phyloP scores from a whole-genome alignment of 495 filamentous ascomycete genomes.

The Penicillium verhagenii region DNA sequence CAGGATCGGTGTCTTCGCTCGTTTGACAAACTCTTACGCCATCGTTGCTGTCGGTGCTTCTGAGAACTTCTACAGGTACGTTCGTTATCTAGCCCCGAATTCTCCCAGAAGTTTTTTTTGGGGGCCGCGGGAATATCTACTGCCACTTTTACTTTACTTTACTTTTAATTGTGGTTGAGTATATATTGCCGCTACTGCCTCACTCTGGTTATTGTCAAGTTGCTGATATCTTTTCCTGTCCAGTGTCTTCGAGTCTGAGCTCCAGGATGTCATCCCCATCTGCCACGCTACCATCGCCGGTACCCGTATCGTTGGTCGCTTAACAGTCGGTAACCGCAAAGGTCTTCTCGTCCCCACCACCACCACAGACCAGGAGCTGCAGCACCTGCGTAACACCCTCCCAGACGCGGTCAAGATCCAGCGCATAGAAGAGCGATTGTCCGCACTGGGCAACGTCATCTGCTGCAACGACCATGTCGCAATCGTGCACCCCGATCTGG shows the following conservation, averaged over 20 bases:
- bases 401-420: constrained; percentile 89
- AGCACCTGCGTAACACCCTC: constrained; percentile 90
- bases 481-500: constrained; percentile 92
- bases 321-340: constrained; percentile 95
- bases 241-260: constrained; percentile 89
- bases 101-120: no score
- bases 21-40: constrained; percentile 93
- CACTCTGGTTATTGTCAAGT: no score
- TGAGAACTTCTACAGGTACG: constrained; percentile 93
- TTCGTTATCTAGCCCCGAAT: background rate
- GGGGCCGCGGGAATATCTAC: no score
- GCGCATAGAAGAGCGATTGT: constrained; percentile 95
- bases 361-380: constrained; percentile 96
- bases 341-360: constrained; percentile 93
- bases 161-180: no score
- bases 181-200: no score
- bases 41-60: constrained; percentile 90
- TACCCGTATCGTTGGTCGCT: constrained; percentile 88
- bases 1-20: constrained; percentile 94
- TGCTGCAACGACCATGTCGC: constrained; percentile 96
- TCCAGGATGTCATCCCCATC: constrained; percentile 96
- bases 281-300: constrained; percentile 97
- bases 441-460: constrained; percentile 95
- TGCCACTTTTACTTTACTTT: no score
- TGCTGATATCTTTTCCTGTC: no score